These are phyloP conservation scores for Caryopteris hybrid DNA, from an alignment of 305 asterid species.

Conservation along the genomic window DNA sequence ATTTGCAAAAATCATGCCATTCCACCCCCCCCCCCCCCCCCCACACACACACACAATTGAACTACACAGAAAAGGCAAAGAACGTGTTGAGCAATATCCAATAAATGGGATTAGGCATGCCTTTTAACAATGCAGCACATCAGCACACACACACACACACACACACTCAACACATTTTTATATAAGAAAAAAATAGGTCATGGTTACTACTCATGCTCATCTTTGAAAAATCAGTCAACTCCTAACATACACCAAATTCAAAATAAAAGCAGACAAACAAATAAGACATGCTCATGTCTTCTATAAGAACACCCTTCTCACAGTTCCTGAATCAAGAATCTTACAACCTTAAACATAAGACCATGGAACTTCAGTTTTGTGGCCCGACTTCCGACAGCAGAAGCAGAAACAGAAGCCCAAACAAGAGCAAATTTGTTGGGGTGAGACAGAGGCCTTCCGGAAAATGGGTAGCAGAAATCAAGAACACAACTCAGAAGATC, in stretches of 20 bases:
- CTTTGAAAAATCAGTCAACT: slow-evolving; percentile 51
- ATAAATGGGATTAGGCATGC: slow-evolving; percentile 35
- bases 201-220: slow-evolving; percentile 40
- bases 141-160: too few species aligned
- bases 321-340: slow-evolving; percentile 11
- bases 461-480: slow-evolving; percentile 91
- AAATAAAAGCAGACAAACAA: slow-evolving; percentile 20
- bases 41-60: too few species aligned
- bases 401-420: slow-evolving; percentile 26
- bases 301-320: slow-evolving; percentile 28
- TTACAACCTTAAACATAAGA: slow-evolving; percentile 7
- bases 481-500: slow-evolving; percentile 89
- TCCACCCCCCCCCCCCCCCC: not conserved
- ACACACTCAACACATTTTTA: slow-evolving; percentile 16
- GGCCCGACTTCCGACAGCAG: slow-evolving; percentile 13
- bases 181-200: slow-evolving; percentile 17
- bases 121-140: slow-evolving; percentile 23
- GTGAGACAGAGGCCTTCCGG: slow-evolving; percentile 93
- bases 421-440: slow-evolving; percentile 63
- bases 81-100: slow-evolving; percentile 41
- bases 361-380: slow-evolving; percentile 54
- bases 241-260: slow-evolving; percentile 18
- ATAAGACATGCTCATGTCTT: not conserved
- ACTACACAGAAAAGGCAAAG: slow-evolving; percentile 24
- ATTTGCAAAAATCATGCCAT: slow-evolving; percentile 18